Evolutionary conservation across 176 grass and related monocot genomes (phyloP), one percentile per base, ranked within the genome.

Genomic region (Otatea glauca): DNA sequence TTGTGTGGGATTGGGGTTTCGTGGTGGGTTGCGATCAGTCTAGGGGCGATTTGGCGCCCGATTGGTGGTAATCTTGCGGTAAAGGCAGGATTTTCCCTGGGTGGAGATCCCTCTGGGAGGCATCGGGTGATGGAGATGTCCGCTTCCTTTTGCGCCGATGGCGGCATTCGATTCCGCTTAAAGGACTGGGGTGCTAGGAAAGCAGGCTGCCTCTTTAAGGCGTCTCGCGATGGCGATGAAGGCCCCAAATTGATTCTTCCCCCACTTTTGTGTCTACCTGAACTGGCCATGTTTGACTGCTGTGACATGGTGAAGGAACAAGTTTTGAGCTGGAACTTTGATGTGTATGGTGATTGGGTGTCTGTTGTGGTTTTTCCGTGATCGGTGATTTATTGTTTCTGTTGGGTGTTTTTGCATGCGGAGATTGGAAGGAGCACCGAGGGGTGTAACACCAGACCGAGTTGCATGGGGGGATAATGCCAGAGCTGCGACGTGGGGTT

Each of bases 391-490:
- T 48, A 67, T 65, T 34, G 1, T 74, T 63, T 50, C 43, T 71
- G 35, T 50, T 63, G 58, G 66, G 55, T 72, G 67, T 50, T 81
- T 64, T 43, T 84, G 70, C 74, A 73, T 81, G 74, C 49, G 60
- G 65, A 89, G 80, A 84, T 89, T 66, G 67, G 53, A 48, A 87
- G 82, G 74, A 71, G 32, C 53, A 6, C 49, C 21, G 2, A 27
- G 18, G 77, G 61, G 63, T 84, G 66, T 91, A 63, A 64, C 73
- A 21, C 68, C 47, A 68, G 24, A 35, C 60, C 81, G 72, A 89
- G 60, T 94, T 94, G 82, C 72, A 94, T 94, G 89, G 94, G 77
- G 80, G 68, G 87, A 84, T 69, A 86, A 94, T 97, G 94, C 92
- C 89, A 84, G 76, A 94, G 78, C 74, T 92, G 85, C 80, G 85